Base-by-base conservation (phyloP, 1,139 yeast genomes). In the Hemisphaericaspora xylofermentans region DNA sequence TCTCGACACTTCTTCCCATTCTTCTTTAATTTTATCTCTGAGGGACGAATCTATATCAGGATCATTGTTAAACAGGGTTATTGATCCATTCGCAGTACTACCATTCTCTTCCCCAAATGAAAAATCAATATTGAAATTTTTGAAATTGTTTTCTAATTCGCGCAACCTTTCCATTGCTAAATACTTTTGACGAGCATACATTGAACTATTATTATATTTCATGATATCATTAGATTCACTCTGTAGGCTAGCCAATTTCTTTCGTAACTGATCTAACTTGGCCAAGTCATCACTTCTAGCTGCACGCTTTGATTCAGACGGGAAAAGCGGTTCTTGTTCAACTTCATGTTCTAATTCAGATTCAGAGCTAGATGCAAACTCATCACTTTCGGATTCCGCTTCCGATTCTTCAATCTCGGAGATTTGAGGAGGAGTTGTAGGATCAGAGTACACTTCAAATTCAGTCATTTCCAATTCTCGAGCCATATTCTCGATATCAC, bases 381-480 rank as follows among this genome's bases (percentile, higher is more conserved):
- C 5, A 3, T 52, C 44, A 22, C 46, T 56, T 10, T 44, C 49
- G 10, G 37, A 47, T 30, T 44, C 52, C 21, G 50, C 52, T 15
- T 42, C 43, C 30, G 53, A 58, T 3, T 47, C 41, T 7, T 45
- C 48, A 21, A 40, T 46, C 24, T 42, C 45, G 2, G 32, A 29
- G 17, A 37, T 26, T 33, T 40, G 43, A 10, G 34, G 33, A 10
- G 35, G 38, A 13, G 36, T 35, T 8, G 40, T 49, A 24, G 63
- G 61, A 28, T 52, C 56, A 5, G 53, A 58, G 49, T 68, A 70
- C 16, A 62, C 67, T 45, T 71, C 83, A 54, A 88, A 88, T 50
- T 88, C 91, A 17, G 88, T 84, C 80, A 82, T 83, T 60, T 91
- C 98, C 48, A 91, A 73, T 56, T 85, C 88, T 47, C 96, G 71